Evolutionary conservation across 2,329 filamentous ascomycete species (phyloP), one percentile per base, ranked within the genome.

Genomic region (Conoideocrella luteorostrata): DNA sequence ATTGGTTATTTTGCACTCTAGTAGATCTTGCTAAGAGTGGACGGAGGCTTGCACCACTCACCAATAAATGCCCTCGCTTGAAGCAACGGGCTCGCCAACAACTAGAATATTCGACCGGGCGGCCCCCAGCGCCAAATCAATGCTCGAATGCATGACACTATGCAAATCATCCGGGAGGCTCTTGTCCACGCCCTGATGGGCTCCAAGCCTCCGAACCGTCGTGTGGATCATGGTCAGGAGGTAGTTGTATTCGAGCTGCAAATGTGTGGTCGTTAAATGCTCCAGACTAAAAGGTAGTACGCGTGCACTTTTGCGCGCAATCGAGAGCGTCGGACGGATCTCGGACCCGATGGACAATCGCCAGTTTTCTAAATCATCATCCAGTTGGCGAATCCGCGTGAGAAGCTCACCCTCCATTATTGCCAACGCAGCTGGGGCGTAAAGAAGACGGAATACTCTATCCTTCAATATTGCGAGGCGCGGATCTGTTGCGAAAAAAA

Each of bases 331-430:
- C 10, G 36, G 47, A 32, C 33, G 52, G 48, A 51, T 47, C 9
- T 45, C 37, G 2, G 20, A 2, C 1, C 46, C 51, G 1, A 62
- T 41, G 0, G 56, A 55, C n/a, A 60, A 33, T 5, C 59, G 49
- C 59, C 59, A 62, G n/a, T 47, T 46, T 38, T 62, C 59, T 15
- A 62, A 50, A n/a, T 62, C 58, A 18, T 60, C 49, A 5, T 62
- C 59, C 2, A 62, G 37, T 18, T 58, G 50, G 4, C 59, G 54
- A 38, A 62, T 55, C 3, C 50, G 46, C 0, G 51, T 40, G 1
- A 60, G 43, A 1, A 60, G 44, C 17, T 60, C 48, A 3, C 52
- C 45, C 2, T 60, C 58, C 0, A 47, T 50, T 7, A 49, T 46
- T 26, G 43, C 47, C 5, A 57, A 54, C 0, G 56, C 40, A 18